Base-by-base conservation (phyloP, 306 rosid species). In the Luffa aegyptiaca region DNA sequence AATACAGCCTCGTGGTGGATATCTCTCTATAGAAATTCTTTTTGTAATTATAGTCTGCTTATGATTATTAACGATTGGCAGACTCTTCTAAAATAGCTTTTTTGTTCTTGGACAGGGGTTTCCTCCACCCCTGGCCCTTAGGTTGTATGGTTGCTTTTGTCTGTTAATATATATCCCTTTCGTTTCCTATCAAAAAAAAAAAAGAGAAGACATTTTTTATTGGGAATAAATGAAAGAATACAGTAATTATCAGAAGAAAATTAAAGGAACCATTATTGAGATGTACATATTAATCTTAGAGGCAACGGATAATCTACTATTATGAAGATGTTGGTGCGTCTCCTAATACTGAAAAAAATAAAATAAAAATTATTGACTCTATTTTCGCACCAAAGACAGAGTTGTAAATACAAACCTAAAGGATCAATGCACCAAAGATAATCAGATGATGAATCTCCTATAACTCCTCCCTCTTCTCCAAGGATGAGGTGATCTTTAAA, bases 341-440 rank as follows among this genome's bases (percentile, higher is more conserved):
- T 72, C 12, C 58, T 44, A 72, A 51, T 26, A 72, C 77, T 13
- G 42, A 71, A 13, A 69, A 1, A 36, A 36, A 36, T 26, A 26
- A 26, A 26, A 26, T 26, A 26, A 26, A 26, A 0, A 10, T 20
- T 5, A 69, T 73, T 14, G 18, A 72, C 64, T 66, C 17, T 26
- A 53, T 55, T 69, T 41, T 37, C 61, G 3, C 57, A 57, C 12
- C 26, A 8, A 77, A 59, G 70, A 41, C 18, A n/a, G 8, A 45
- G 48, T 36, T 36, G 46, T 20, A 44, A 66, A 10, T 41, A 66
- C 84, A 82, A 74, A 94, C 98, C 98, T 90, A 94, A 85, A 57
- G 98, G 98, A 85, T 94, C 99, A 78, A 95, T 90, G 94, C 96
- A 95, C 97, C 99, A 95, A 73, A 95, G 93, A 89, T 95, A 95